A percentile compares a stretch with the other conserved stretches of the same genome.
Conservation (phyloP, 768 basidiomycete species). For the Cystofilobasidium bisporidii region DNA sequence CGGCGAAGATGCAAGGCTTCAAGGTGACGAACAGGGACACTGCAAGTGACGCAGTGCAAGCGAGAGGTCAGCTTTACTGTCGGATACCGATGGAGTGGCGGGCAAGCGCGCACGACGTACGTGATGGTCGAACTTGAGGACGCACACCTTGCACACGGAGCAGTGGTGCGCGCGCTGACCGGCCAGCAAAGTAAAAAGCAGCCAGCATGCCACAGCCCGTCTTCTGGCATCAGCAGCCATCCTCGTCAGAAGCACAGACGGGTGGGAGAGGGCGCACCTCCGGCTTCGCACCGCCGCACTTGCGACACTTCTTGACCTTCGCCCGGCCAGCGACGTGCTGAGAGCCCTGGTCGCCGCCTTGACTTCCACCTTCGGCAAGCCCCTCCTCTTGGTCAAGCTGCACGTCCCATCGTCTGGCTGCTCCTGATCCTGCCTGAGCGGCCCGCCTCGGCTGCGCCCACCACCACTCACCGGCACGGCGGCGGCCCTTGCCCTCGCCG, state of each 20-base stretch:
- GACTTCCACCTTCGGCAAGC: neutral
- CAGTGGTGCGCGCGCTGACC: conserved; percentile 90
- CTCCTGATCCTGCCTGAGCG: conserved; percentile 25
- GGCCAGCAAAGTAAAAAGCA: conserved; percentile 20
- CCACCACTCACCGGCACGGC: conserved; percentile 43
- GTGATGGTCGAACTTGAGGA: conserved; percentile 84
- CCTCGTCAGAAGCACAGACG: neutral
- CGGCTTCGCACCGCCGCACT: conserved; percentile 60
- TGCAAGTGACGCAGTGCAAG: conserved; percentile 25
- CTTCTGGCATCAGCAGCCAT: neutral
- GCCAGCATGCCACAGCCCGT: too few species aligned
- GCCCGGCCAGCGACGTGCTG: neutral
- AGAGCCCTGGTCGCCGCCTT: neutral
- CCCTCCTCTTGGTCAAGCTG: conserved; percentile 12
- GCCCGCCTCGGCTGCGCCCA: conserved; percentile 50
- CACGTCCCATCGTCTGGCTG: conserved; percentile 31
- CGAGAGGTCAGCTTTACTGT: neutral
- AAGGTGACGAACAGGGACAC: conserved; percentile 40
- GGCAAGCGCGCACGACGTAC: conserved; percentile 60
- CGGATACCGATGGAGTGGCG: neutral
- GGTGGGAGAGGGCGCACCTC: conserved; percentile 51
- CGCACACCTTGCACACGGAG: conserved; percentile 77
- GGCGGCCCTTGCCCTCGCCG: conserved; percentile 34
- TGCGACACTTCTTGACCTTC: conserved; percentile 52
- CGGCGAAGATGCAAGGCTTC: neutral